Conservation (phyloP, 257 asterid genomes). For the Nemophila menziesii region DNA sequence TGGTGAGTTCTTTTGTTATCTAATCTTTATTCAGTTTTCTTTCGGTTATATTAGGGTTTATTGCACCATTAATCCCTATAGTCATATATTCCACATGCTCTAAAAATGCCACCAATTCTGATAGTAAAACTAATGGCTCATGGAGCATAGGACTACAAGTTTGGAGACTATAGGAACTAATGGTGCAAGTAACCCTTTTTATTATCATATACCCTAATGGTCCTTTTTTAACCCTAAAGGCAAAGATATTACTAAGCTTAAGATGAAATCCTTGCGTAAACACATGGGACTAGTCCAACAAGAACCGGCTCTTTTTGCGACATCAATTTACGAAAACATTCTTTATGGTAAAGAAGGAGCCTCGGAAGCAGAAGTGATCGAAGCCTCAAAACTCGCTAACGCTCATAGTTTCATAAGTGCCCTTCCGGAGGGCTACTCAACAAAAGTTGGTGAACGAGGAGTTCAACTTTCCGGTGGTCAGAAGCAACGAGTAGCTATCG, state of each 20-base stretch:
- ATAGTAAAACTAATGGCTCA: too few species aligned
- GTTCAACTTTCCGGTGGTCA: constrained; percentile 84
- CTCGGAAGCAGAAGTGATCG: constrained; percentile 56
- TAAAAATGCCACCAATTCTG: too few species aligned
- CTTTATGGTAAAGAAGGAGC: constrained; percentile 58
- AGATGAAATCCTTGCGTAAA: constrained; percentile 35
- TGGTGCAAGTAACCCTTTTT: too few species aligned
- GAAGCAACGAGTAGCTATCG: constrained; percentile 66
- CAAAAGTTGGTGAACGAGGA: constrained; percentile 67
- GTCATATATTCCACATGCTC: too few species aligned
- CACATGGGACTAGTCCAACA: constrained; percentile 71
- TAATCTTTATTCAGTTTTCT: too few species aligned
- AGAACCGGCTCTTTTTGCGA: constrained; percentile 66
- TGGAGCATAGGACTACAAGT: too few species aligned
- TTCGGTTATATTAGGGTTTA: too few species aligned
- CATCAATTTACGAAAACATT: constrained; percentile 58
- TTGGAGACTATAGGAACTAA: too few species aligned
- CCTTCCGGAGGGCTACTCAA: constrained; percentile 53
- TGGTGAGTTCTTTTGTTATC: too few species aligned
- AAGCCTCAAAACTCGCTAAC: constrained; percentile 56
- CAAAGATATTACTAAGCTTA: constrained; percentile 32
- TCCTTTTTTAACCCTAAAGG: too few species aligned
- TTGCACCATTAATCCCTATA: too few species aligned
- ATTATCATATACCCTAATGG: too few species aligned
- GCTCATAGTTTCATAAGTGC: constrained; percentile 55